A percentile compares a stretch with the other conserved stretches of the same genome.
Evolutionary conservation across 345 rosid species (phyloP).

Genomic region (Dovyalis caffra): DNA sequence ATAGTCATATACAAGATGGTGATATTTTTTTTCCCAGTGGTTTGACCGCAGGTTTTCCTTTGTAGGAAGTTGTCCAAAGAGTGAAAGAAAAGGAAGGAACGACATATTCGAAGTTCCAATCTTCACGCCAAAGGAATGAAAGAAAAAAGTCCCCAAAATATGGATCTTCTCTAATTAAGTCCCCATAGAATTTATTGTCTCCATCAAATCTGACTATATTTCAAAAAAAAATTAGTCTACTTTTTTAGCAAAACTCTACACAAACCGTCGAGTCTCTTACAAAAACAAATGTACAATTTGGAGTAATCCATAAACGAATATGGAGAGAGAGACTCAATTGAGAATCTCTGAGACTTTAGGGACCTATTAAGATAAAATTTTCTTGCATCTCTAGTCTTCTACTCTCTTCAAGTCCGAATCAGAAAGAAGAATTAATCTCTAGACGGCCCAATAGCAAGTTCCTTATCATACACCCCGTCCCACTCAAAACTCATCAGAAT

Average conservation of each 20-base stretch:
- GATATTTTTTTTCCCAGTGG: no score
- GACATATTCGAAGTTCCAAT: no score
- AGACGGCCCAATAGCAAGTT: background rate
- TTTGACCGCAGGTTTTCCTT: no score
- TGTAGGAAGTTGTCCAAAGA: no score
- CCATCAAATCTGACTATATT: background rate
- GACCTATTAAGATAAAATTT: background rate
- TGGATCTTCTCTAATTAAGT: background rate
- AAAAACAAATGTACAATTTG: background rate
- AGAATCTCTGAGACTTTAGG: background rate
- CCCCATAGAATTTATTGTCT: background rate
- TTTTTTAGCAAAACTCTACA: background rate
- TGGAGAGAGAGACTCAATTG: background rate
- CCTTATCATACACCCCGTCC: background rate
- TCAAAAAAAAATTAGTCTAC: no score
- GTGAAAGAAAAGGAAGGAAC: no score
- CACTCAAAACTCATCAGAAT: background rate
- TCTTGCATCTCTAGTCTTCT: background rate
- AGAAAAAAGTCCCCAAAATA: background rate
- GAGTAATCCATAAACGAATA: background rate
- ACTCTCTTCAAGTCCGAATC: background rate
- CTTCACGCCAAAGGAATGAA: background rate
- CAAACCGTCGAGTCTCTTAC: no score
- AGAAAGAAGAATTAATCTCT: background rate
- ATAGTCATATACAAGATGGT: no score